These are phyloP conservation scores for Starmerella roubikii DNA, from an alignment of 805 yeast species.

Conservation along the genomic window DNA sequence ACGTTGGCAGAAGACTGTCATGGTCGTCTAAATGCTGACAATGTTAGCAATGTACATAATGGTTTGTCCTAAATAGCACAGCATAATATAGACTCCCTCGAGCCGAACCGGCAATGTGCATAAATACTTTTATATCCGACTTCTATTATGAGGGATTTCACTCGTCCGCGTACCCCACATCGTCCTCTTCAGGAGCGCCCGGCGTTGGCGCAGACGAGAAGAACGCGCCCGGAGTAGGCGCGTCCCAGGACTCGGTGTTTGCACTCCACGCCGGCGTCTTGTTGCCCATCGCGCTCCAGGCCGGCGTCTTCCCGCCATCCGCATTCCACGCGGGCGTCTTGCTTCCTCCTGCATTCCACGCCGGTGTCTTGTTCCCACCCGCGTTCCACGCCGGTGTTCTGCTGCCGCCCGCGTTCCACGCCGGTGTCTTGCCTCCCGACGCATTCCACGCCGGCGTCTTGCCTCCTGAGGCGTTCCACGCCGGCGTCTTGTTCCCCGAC, in stretches of 20 bases:
- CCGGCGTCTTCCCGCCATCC: constrained; percentile 22
- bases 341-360: constrained; percentile 29
- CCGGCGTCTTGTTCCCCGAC: constrained; percentile 26
- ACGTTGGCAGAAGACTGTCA: no score
- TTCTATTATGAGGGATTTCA: no score
- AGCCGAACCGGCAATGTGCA: no score
- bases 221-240: constrained; percentile 13
- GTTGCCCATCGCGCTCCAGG: constrained; percentile 29
- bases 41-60: no score
- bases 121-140: no score
- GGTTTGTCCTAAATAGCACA: no score
- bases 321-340: constrained; percentile 43
- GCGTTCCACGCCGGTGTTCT: constrained; percentile 32
- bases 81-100: no score
- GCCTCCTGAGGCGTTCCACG: constrained; percentile 24
- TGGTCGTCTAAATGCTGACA: no score
- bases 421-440: constrained; percentile 15
- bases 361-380: constrained; percentile 35
- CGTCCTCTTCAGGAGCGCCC: constrained; percentile 16
- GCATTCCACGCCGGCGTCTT: constrained; percentile 31
- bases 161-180: constrained; percentile 26
- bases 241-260: constrained; percentile 6
- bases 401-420: constrained; percentile 27
- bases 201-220: constrained; percentile 25
- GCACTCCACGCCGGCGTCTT: constrained; percentile 24